Evolutionary conservation across 2,329 filamentous ascomycete species (phyloP), one percentile per base, ranked within the genome.

Genomic region (Penicillium sp.): DNA sequence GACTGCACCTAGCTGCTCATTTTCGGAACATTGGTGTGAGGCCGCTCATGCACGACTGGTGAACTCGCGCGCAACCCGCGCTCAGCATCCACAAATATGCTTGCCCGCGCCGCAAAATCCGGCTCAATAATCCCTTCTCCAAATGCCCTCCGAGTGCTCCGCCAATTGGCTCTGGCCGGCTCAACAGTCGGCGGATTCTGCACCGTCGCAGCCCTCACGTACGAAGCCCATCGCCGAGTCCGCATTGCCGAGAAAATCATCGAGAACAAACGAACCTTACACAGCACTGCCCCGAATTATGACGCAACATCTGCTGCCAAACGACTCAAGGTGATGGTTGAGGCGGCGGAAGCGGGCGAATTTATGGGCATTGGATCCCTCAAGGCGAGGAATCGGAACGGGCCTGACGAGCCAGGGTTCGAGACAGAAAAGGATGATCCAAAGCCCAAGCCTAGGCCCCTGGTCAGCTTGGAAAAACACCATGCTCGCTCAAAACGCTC

Each of bases 301-400:
- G 62, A 69, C 69, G 65, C 69, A 41, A 66, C 64, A 21, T 60
- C 64, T 35, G 64, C 69, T 13, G 65, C 69, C 19, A 62, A 54
- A 37, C 61, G 66, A 33, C 58, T 73, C 9, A 64, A 66, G 6
- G 59, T 61, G 10, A 72, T 73, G 69, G 69, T 73, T 53, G 69
- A 71, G 41, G 69, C 70, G 3, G 71, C 72, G 2, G 72, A 73
- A 51, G 66, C 67, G 2, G 71, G 69, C 1, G 69, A 73, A 21
- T 72, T 72, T 37, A 62, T 66, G 48, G 68, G 70, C 0, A 43
- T 72, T 41, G 66, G 65, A 9, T 68, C 68, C 19, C 57, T 68
- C 55, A 69, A 66, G 40, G 50, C 61, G 48, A 57, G 62, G 46
- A 59, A 62, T 34, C 44, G 45, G 28, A 35, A 43, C 5, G 31